Evolutionary conservation across 225 moss, liverwort and hornwort species (phyloP).

Genomic region (Marchantia paleacea): DNA sequence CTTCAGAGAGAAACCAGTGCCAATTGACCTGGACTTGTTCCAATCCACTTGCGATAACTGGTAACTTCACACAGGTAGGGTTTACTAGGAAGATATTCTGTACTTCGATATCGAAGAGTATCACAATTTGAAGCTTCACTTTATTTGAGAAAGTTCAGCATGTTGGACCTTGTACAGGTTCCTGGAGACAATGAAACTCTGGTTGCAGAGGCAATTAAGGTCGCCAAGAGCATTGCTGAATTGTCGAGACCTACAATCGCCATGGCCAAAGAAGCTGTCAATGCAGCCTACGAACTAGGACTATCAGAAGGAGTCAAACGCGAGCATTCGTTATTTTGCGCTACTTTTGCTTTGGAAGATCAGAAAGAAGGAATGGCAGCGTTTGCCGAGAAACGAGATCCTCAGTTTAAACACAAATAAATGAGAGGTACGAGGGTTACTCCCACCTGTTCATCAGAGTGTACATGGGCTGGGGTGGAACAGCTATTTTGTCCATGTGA

Average conservation of each 20-base stretch:
- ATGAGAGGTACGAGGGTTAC: background rate
- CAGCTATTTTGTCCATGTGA: background rate
- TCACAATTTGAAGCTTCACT: background rate
- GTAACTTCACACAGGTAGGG: too few species aligned
- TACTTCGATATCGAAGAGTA: background rate
- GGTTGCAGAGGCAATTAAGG: constrained; percentile 65
- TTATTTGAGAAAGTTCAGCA: background rate
- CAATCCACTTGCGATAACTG: background rate
- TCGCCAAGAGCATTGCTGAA: constrained; percentile 71
- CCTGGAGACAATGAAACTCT: constrained; percentile 69
- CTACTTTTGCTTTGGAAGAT: constrained; percentile 72
- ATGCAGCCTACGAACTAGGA: constrained; percentile 77
- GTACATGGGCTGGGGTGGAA: background rate
- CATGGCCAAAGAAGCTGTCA: constrained; percentile 78
- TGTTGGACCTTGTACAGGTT: constrained; percentile 45
- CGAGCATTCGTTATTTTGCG: constrained; percentile 79
- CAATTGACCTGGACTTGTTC: background rate
- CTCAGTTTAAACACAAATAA: constrained; percentile 67
- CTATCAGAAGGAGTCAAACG: constrained; percentile 76
- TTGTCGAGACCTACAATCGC: constrained; percentile 74
- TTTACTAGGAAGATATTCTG: too few species aligned
- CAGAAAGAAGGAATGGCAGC: constrained; percentile 94
- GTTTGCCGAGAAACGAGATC: constrained; percentile 73
- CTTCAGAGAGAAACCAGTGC: too few species aligned
- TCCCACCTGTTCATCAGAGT: background rate